A percentile compares a stretch with the other conserved stretches of the same genome.
Evolutionary conservation across 805 yeast species (phyloP).

Genomic region (Yamadazyma sp.): DNA sequence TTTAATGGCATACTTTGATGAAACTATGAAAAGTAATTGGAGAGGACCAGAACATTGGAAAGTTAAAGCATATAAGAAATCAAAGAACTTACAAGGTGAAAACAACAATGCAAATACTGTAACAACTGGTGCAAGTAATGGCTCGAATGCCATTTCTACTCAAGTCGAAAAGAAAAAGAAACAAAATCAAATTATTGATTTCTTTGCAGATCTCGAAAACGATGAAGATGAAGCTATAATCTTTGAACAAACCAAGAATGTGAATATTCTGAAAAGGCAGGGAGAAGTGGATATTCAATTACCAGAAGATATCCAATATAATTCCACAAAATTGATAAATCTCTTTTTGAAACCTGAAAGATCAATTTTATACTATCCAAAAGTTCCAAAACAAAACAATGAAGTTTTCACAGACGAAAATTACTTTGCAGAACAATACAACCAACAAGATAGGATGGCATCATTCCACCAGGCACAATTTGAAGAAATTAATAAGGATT

Average conservation of each 20-base stretch:
- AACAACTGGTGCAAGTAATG: neutral
- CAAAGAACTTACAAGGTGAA: constrained; percentile 22
- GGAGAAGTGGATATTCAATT: constrained; percentile 38
- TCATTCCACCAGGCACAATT: constrained; percentile 40
- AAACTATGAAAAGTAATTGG: constrained; percentile 70
- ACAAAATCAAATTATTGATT: constrained; percentile 25
- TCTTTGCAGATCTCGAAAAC: constrained; percentile 28
- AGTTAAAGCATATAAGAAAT: constrained; percentile 56
- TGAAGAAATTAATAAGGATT: constrained; percentile 37
- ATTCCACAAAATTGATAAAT: constrained; percentile 62
- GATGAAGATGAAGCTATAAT: constrained; percentile 29
- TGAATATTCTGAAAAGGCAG: constrained; percentile 12
- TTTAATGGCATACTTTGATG: constrained; percentile 79
- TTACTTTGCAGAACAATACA: constrained; percentile 69
- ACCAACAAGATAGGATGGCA: constrained; percentile 37
- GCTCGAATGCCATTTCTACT: neutral
- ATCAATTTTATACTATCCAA: constrained; percentile 15
- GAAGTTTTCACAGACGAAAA: constrained; percentile 53
- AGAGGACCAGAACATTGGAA: constrained; percentile 93
- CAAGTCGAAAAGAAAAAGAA: constrained; percentile 15
- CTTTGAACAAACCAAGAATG: constrained; percentile 30
- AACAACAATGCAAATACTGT: neutral
- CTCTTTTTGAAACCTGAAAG: constrained; percentile 63
- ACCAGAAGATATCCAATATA: constrained; percentile 73
- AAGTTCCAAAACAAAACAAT: constrained; percentile 10